phyloP scores from a whole-genome alignment of 2,329 filamentous ascomycete species.

The Fusarium sp. region DNA sequence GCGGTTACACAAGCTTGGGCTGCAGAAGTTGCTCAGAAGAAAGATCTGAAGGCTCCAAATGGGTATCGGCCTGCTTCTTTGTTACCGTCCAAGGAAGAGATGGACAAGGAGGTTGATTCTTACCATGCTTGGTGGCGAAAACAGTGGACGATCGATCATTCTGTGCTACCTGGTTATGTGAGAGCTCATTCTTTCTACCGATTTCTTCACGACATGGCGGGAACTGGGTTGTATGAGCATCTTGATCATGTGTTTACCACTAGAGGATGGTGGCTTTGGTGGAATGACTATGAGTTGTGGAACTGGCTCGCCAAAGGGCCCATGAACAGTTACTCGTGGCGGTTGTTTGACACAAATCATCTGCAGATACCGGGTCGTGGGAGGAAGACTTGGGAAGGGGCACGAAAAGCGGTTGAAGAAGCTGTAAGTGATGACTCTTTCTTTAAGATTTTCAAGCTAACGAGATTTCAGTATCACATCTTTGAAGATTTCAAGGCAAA shows the following conservation, averaged over 20 bases:
- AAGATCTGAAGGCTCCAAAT: accelerated
- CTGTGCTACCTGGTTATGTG: not conserved
- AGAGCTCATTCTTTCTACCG: not conserved
- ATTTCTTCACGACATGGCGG: not conserved
- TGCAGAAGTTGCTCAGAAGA: not conserved
- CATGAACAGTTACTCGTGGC: not conserved
- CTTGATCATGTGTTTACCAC: not conserved
- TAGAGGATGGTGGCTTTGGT: slow-evolving; percentile 4
- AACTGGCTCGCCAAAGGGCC: not conserved
- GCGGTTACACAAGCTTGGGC: slow-evolving; percentile 1
- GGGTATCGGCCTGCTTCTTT: not conserved
- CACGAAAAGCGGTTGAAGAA: not conserved
- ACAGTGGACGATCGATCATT: not conserved
- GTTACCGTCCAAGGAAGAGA: not conserved
- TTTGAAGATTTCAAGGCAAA: not conserved
- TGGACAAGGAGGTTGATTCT: not conserved
- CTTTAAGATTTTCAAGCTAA: not conserved
- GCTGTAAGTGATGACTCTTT: not conserved
- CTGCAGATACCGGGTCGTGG: not conserved
- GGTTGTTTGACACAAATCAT: not conserved
- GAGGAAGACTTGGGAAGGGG: not conserved
- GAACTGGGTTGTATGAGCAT: not conserved
- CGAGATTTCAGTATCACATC: not conserved
- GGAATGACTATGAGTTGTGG: not conserved
- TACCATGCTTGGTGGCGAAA: slow-evolving; percentile 5